phyloP scores from a whole-genome alignment of 2,329 filamentous ascomycete genomes.

The Microdochium trichocladiopsis region DNA sequence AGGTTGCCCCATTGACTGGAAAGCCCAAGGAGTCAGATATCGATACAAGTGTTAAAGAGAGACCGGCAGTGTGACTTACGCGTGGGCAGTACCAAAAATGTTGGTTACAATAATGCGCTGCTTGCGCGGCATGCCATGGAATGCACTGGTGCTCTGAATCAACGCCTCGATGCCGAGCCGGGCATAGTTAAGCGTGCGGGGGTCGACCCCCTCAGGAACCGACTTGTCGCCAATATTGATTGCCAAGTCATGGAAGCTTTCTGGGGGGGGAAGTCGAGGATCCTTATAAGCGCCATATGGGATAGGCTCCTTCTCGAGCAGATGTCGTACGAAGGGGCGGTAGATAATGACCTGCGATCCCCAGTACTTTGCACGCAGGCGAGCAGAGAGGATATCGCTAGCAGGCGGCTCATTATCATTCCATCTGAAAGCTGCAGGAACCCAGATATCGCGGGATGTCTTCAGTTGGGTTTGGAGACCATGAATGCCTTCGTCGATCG shows the following conservation, averaged over 20 bases:
- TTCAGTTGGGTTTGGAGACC: constrained; percentile 39
- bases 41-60: too few species aligned
- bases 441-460: constrained; percentile 36
- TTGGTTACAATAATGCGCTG: constrained; percentile 83
- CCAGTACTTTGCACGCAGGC: constrained; percentile 90
- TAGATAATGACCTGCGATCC: constrained; percentile 87
- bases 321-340: constrained; percentile 61
- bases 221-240: constrained; percentile 6
- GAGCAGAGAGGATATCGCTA: constrained; percentile 69
- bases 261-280: constrained; percentile 8
- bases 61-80: constrained; percentile 53
- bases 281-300: constrained; percentile 12
- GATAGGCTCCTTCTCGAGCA: constrained; percentile 33
- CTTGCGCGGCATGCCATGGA: constrained; percentile 53
- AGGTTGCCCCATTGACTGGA: constrained; percentile 97
- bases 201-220: constrained; percentile 29
- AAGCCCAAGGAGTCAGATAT: too few species aligned
- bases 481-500: constrained; percentile 20
- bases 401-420: constrained; percentile 64
- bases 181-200: constrained; percentile 46
- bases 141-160: constrained; percentile 78
- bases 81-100: constrained; percentile 89
- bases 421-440: constrained; percentile 46
- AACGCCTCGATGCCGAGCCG: constrained; percentile 63
- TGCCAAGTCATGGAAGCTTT: constrained; percentile 5